Percentiles rank a stretch among this genome's conserved stretches.
Evolutionary conservation across 805 yeast species (phyloP).

Genomic region (Saccharomycopsis sp.): DNA sequence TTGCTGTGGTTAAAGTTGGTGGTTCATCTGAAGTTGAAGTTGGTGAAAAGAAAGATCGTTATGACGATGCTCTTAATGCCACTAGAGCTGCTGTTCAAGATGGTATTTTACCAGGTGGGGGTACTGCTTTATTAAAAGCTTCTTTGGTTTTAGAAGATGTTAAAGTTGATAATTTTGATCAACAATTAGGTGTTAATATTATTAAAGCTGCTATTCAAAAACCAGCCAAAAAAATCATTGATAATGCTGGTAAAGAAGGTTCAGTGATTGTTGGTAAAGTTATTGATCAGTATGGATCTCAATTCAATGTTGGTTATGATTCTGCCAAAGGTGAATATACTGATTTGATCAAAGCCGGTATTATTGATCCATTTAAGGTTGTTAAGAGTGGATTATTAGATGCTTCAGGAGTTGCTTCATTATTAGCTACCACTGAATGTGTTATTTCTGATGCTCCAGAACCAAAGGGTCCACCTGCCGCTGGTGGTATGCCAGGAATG

Average conservation of each 20-base stretch:
- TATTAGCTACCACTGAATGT: constrained; percentile 96
- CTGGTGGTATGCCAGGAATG: constrained; percentile 38
- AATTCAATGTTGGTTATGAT: constrained; percentile 87
- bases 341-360: constrained; percentile 94
- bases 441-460: constrained; percentile 94
- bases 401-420: constrained; percentile 95
- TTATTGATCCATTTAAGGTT: constrained; percentile 97
- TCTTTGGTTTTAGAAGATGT: constrained; percentile 61
- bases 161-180: constrained; percentile 83
- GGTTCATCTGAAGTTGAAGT: constrained; percentile 97
- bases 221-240: constrained; percentile 93
- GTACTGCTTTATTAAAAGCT: constrained; percentile 95
- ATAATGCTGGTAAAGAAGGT: constrained; percentile 97
- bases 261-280: constrained; percentile 92
- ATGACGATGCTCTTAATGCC: constrained; percentile 96
- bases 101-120: constrained; percentile 99
- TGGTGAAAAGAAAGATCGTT: constrained; percentile 98
- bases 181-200: constrained; percentile 89
- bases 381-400: constrained; percentile 93
- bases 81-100: constrained; percentile 98
- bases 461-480: constrained; percentile 53
- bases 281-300: constrained; percentile 38
- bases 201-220: constrained; percentile 86
- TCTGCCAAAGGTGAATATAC: constrained; percentile 87
- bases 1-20: constrained; percentile 95